phyloP scores from a whole-genome alignment of 2,329 filamentous ascomycete genomes.

The Tolypocladium amazonense region DNA sequence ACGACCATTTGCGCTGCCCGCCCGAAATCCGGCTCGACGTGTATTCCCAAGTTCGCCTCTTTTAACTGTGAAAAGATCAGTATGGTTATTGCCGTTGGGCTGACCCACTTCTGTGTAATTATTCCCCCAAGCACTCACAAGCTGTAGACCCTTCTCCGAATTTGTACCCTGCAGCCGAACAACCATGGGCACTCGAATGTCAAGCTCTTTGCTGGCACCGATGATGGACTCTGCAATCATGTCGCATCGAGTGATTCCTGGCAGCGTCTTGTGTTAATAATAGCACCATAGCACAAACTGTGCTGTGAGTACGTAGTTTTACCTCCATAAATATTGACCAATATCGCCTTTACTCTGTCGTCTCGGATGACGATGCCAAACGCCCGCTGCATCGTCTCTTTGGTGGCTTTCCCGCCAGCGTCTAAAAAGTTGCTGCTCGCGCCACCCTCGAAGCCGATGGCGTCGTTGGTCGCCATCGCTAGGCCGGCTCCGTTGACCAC shows the following conservation, averaged over 20 bases:
- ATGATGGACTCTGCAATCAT: constrained; percentile 42
- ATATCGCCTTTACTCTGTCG: constrained; percentile 54
- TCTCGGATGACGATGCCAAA: constrained; percentile 68
- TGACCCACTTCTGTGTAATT: not conserved
- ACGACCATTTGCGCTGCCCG: constrained; percentile 22
- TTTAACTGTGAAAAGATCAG: constrained; percentile 16
- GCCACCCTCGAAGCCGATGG: constrained; percentile 57
- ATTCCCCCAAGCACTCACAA: constrained; percentile 20
- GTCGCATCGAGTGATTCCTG: constrained; percentile 36
- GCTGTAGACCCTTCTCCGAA: constrained; percentile 24
- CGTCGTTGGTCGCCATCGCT: constrained; percentile 85
- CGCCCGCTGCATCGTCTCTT: constrained; percentile 65
- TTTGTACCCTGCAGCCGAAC: constrained; percentile 38
- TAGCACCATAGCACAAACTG: not conserved
- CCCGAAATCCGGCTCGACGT: constrained; percentile 29
- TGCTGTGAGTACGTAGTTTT: not conserved
- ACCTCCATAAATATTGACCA: constrained; percentile 47
- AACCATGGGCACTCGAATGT: constrained; percentile 30
- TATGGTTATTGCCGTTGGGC: no score
- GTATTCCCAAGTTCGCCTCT: constrained; percentile 21
- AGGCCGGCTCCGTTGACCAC: constrained; percentile 83
- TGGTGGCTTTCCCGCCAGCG: constrained; percentile 80
- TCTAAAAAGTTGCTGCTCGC: constrained; percentile 76
- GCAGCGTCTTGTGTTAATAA: not conserved
- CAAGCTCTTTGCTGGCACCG: constrained; percentile 25